These are phyloP conservation scores for Coffea canephora DNA, from an alignment of 257 asterid species.

Conservation along the genomic window DNA sequence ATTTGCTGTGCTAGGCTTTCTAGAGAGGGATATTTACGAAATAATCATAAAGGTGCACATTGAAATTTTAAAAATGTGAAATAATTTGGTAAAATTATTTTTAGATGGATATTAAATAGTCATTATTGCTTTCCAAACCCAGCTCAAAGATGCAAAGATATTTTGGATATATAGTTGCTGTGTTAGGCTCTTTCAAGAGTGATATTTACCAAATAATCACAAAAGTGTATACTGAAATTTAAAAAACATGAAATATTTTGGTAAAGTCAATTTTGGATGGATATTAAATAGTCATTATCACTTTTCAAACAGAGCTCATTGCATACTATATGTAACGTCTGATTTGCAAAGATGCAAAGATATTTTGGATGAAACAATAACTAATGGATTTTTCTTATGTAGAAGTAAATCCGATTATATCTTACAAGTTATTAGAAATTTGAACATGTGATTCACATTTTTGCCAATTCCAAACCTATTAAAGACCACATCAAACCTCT, in stretches of 20 bases:
- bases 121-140: too few relatives aligned
- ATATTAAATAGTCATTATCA: not conserved
- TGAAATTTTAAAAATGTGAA: too few relatives aligned
- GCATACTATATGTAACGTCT: not conserved
- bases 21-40: too few relatives aligned
- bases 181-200: not conserved
- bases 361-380: not conserved
- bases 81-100: too few relatives aligned
- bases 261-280: not conserved
- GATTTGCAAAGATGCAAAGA: not conserved
- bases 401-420: not conserved
- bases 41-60: too few relatives aligned
- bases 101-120: too few relatives aligned
- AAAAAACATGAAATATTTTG: slow-evolving; percentile 9
- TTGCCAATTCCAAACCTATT: not conserved
- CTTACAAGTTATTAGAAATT: not conserved
- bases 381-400: not conserved
- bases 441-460: slow-evolving; percentile 2
- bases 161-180: not conserved
- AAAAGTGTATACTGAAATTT: not conserved
- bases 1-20: too few relatives aligned
- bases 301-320: not conserved
- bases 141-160: not conserved
- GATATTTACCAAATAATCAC: not conserved
- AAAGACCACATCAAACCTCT: not conserved